A percentile compares a stretch with the other conserved stretches of the same genome.
Conservation (phyloP, 805 yeast genomes). For the Phaffomyces antillensis region DNA sequence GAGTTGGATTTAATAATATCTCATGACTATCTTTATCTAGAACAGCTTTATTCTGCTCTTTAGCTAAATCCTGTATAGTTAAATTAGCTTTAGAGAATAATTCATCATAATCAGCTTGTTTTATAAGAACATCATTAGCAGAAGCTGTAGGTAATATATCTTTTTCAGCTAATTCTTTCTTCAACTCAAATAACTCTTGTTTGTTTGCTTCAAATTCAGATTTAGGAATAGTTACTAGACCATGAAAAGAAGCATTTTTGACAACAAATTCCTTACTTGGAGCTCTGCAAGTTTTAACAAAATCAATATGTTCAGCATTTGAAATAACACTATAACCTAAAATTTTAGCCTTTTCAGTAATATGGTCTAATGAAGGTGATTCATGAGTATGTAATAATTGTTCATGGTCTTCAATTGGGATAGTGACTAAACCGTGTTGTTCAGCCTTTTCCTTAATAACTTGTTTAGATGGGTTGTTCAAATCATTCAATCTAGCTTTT, state of each 20-base stretch:
- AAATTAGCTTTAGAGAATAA: constrained; percentile 7
- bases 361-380: constrained; percentile 7
- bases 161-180: constrained; percentile 20
- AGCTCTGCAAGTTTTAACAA: neutral
- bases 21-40: constrained; percentile 3
- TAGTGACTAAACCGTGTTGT: constrained; percentile 5
- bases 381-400: constrained; percentile 4
- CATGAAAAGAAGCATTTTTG: constrained; percentile 2
- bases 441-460: constrained; percentile 2
- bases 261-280: constrained; percentile 9
- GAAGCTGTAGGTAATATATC: constrained; percentile 21
- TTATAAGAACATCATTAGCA: constrained; percentile 13
- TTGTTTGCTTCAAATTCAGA: constrained; percentile 9
- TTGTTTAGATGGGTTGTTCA: constrained; percentile 13
- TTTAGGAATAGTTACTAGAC: constrained; percentile 7
- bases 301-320: constrained; percentile 5
- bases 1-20: constrained; percentile 3
- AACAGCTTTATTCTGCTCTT: neutral
- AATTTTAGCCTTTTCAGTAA: constrained; percentile 5
- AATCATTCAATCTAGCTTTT: constrained; percentile 13
- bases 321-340: constrained; percentile 19
- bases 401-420: constrained; percentile 9
- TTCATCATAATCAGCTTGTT: constrained; percentile 13
- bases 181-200: constrained; percentile 13
- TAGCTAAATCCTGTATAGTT: constrained; percentile 5